phyloP scores from a whole-genome alignment of 176 grass and related monocot species.

The Raddia distichophylla region DNA sequence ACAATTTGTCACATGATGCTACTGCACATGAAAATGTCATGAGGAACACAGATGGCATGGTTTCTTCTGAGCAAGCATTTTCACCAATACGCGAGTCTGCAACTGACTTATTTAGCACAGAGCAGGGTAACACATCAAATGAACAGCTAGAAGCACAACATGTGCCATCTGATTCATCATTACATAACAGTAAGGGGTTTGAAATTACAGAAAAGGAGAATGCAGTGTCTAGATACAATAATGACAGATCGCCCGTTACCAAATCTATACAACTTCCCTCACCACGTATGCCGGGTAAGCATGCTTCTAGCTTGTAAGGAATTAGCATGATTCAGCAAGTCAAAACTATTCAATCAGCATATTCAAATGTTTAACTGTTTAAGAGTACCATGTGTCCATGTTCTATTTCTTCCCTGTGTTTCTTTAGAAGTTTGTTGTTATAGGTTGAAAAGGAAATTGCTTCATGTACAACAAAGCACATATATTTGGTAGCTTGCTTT shows the following conservation, averaged over 20 bases:
- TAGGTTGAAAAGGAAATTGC: background rate
- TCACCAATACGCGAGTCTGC: constrained; percentile 61
- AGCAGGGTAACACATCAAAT: constrained; percentile 35
- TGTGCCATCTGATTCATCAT: constrained; percentile 48
- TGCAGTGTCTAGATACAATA: constrained; percentile 20
- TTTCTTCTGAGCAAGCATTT: constrained; percentile 46
- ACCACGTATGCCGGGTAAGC: constrained; percentile 40
- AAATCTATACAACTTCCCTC: constrained; percentile 38
- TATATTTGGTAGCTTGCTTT: constrained; percentile 33
- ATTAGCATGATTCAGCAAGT: background rate
- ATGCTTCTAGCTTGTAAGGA: constrained; percentile 18
- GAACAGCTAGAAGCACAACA: constrained; percentile 38
- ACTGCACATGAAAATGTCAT: constrained; percentile 14
- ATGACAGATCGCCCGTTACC: constrained; percentile 17
- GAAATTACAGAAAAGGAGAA: constrained; percentile 49
- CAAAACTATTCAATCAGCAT: constrained; percentile 11
- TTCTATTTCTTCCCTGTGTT: background rate
- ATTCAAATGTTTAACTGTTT: constrained; percentile 17
- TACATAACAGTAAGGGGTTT: constrained; percentile 34
- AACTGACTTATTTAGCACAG: constrained; percentile 26
- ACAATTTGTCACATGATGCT: constrained; percentile 25
- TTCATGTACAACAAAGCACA: background rate
- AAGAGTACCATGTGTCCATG: background rate
- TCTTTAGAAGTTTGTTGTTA: background rate
- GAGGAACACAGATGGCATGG: constrained; percentile 28